Evolutionary conservation across 2,329 filamentous ascomycete species (phyloP), one percentile per base, ranked within the genome.

Genomic region (Nemania bipapillata): DNA sequence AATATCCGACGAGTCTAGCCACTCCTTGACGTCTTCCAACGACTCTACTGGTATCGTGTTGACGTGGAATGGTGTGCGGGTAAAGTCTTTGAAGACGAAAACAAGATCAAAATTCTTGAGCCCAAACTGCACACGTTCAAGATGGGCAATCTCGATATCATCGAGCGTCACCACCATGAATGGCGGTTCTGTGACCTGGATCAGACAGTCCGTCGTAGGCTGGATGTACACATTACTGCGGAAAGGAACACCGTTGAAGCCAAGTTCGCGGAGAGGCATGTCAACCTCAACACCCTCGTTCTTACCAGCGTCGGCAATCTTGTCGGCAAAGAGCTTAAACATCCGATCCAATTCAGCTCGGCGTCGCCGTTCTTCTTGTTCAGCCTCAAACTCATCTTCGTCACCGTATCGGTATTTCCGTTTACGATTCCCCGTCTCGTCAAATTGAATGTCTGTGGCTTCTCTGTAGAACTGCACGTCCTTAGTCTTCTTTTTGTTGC

Each of bases 41-140:
- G 91, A 93, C 78, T 99, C 96, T 26, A 99, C 93, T 0, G 96
- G 96, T 71, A 99, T 98, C 6, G 96, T 99, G 83, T 99, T 99
- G 85, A 99, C 91, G 80, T 99, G 96, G 65, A 91, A 92, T 1
- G 95, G 95, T 2, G 93, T 82, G n/a, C 94, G 89, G 62, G 92
- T 89, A 81, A 97, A 98, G 82, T 99, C 96, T 78, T 98, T 98
- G 86, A 97, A 98, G 42, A 99, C 92, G 77, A 98, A 94, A 22
- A 99, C 96, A 80, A 99, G 90, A 81, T 99, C 96, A 80, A 99
- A 99, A 81, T 99, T 99, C 86, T 98, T 97, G 70, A 99, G 86
- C 37, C 96, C 96, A 77, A 99, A 99, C 82, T 95, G 86, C 20
- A 99, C 96, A 83, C 95, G 92, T 81, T 99, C 96, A 67, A 99